Conservation (phyloP, 2,329 filamentous ascomycete genomes). For the Penicillium sp. region DNA sequence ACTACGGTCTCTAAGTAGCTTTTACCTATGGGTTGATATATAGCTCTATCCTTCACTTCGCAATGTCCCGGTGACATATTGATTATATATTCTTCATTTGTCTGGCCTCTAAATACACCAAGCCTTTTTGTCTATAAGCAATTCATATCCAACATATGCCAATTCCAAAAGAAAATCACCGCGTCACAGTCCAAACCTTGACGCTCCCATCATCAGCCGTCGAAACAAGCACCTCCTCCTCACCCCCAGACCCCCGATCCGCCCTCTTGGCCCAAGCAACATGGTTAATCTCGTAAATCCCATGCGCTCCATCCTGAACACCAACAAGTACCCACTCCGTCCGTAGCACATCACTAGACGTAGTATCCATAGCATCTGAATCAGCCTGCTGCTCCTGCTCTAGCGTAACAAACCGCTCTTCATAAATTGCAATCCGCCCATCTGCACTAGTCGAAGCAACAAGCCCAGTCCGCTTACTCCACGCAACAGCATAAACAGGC, state of each 20-base stretch:
- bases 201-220: conserved; percentile 92
- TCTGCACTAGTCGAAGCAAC: conserved; percentile 90
- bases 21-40: no score
- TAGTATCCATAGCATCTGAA: conserved; percentile 29
- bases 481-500: conserved; percentile 79
- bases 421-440: conserved; percentile 75
- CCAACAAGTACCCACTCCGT: conserved; percentile 72
- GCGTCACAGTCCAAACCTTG: conserved; percentile 69
- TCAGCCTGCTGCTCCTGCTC: conserved; percentile 6
- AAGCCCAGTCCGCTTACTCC: conserved; percentile 75
- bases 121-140: not conserved
- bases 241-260: conserved; percentile 59
- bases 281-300: conserved; percentile 93
- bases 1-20: no score
- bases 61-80: not conserved
- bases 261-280: conserved; percentile 80
- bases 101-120: conserved; percentile 5
- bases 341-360: conserved; percentile 28
- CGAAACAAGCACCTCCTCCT: conserved; percentile 73
- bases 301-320: conserved; percentile 73
- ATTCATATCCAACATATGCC: not conserved
- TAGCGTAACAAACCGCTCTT: conserved; percentile 54
- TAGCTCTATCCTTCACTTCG: not conserved
- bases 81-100: not conserved
- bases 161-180: conserved; percentile 13